Evolutionary conservation across 129 eudicot genomes (phyloP).

Genomic region (Flaveria bidentis): DNA sequence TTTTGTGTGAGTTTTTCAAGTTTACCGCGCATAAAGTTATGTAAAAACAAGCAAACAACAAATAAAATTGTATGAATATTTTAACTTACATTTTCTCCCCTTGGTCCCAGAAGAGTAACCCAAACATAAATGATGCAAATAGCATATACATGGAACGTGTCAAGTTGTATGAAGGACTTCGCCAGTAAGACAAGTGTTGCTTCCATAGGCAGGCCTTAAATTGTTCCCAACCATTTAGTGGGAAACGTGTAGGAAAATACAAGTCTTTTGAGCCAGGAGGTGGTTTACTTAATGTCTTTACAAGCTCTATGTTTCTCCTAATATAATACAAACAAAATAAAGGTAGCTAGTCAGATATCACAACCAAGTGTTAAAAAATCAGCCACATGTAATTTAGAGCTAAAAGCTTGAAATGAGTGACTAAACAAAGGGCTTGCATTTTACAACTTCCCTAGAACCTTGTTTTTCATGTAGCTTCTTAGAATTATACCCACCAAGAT

Average conservation of each 20-base stretch:
- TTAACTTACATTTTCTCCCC: slow-evolving; percentile 61
- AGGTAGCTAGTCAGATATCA: background rate
- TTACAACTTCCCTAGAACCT: too few relatives aligned
- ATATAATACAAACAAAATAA: background rate
- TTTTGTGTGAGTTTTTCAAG: background rate
- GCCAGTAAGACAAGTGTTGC: slow-evolving; percentile 77
- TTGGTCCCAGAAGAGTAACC: slow-evolving; percentile 64
- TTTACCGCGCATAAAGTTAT: background rate
- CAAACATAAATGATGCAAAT: slow-evolving; percentile 43
- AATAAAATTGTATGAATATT: background rate
- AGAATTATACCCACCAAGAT: too few relatives aligned
- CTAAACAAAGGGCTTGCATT: background rate
- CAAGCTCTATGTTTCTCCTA: slow-evolving; percentile 47
- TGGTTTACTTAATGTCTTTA: slow-evolving; percentile 35
- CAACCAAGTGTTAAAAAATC: background rate
- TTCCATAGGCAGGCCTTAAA: slow-evolving; percentile 81
- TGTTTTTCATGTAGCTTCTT: too few relatives aligned
- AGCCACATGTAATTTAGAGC: background rate
- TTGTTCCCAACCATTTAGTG: slow-evolving; percentile 70
- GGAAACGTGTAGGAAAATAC: slow-evolving; percentile 44
- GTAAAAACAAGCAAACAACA: background rate
- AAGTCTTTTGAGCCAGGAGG: slow-evolving; percentile 39
- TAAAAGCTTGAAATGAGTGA: background rate
- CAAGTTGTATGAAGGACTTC: slow-evolving; percentile 83
- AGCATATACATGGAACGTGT: slow-evolving; percentile 43